phyloP scores from a whole-genome alignment of 2,329 filamentous ascomycete species.

The Acephala macrosclerotiorum region DNA sequence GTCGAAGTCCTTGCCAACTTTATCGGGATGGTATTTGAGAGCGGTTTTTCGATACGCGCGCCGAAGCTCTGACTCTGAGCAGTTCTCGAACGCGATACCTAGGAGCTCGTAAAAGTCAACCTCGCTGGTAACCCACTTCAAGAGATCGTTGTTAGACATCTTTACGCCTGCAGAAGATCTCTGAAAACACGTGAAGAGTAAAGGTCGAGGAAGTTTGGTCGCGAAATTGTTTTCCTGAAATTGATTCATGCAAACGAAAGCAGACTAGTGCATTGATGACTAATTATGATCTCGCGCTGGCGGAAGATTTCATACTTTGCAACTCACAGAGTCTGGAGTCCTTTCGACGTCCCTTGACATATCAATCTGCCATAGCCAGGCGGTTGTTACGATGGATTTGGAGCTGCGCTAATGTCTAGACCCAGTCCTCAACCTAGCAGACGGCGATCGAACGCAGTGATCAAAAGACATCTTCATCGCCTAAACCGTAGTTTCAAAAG shows the following conservation, averaged over 20 bases:
- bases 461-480: too few species aligned
- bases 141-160: conserved; percentile 44
- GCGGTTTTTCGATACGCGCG: conserved; percentile 82
- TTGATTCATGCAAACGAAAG: conserved; percentile 4
- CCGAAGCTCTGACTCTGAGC: conserved; percentile 40
- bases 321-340: too few species aligned
- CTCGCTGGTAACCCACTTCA: conserved; percentile 43
- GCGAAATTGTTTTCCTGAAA: neutral
- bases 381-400: too few species aligned
- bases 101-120: conserved; percentile 45
- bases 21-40: conserved; percentile 94
- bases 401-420: too few species aligned
- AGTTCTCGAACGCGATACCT: conserved; percentile 39
- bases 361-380: too few species aligned
- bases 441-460: too few species aligned
- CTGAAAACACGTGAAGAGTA: neutral
- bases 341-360: too few species aligned
- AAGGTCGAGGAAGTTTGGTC: neutral
- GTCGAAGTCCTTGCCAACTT: conserved; percentile 78
- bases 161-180: conserved; percentile 8
- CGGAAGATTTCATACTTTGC: too few species aligned
- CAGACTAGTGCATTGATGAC: neutral
- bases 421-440: too few species aligned
- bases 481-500: too few species aligned
- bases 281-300: too few species aligned